phyloP scores from a whole-genome alignment of 2,329 filamentous ascomycete species.

The Talaromyces sp. region DNA sequence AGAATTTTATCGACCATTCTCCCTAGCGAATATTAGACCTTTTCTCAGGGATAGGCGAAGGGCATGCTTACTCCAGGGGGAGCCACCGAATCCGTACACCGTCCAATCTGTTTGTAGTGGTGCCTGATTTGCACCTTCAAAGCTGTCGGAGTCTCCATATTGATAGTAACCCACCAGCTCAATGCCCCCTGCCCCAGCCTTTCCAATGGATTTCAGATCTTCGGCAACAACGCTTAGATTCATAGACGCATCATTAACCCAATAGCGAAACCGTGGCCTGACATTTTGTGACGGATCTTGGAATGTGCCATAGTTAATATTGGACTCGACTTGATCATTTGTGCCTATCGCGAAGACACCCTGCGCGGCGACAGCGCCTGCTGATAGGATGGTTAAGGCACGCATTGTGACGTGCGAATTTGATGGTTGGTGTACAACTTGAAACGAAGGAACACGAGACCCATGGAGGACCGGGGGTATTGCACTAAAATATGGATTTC shows the following conservation, averaged over 20 bases:
- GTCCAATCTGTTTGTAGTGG: conserved; percentile 36
- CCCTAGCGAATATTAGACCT: conserved; percentile 1
- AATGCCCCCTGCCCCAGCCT: conserved; percentile 42
- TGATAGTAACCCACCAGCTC: conserved; percentile 45
- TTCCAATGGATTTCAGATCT: conserved; percentile 36
- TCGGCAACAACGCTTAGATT: conserved; percentile 28
- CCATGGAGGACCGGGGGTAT: too few species aligned
- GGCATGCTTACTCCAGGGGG: conserved; percentile 25
- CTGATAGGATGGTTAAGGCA: background rate
- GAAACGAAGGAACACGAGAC: too few species aligned
- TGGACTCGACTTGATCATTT: conserved; percentile 14
- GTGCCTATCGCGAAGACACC: background rate
- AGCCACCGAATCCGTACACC: conserved; percentile 44
- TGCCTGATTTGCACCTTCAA: conserved; percentile 19
- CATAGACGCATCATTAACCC: conserved; percentile 44
- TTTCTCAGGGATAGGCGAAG: background rate
- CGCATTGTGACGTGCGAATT: background rate
- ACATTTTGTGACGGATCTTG: conserved; percentile 31
- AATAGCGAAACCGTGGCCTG: conserved; percentile 41
- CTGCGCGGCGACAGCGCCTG: background rate
- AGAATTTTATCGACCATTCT: conserved; percentile 31
- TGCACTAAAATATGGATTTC: too few species aligned
- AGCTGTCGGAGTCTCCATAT: conserved; percentile 23
- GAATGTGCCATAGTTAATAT: conserved; percentile 19
- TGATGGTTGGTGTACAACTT: too few species aligned